Evolutionary conservation across 2,329 filamentous ascomycete species (phyloP).

Genomic region (Cytospora piceae): DNA sequence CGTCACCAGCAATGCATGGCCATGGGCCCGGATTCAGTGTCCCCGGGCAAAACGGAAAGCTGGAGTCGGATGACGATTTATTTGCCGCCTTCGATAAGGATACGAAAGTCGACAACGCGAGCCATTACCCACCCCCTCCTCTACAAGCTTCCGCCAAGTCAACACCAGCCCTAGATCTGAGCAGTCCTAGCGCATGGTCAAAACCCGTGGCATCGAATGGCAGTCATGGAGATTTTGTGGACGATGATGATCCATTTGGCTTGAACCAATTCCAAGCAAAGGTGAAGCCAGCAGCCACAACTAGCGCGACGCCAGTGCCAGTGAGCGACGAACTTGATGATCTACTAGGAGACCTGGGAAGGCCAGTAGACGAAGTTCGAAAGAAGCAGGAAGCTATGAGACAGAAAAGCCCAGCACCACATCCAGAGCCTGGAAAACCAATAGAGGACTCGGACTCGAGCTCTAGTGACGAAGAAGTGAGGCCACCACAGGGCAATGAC

Average conservation of each 20-base stretch:
- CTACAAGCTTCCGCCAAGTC: constrained; percentile 47
- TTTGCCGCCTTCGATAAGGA: constrained; percentile 70
- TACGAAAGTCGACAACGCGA: constrained; percentile 69
- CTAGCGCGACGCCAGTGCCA: constrained; percentile 36
- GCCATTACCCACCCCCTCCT: constrained; percentile 63
- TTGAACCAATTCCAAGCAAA: constrained; percentile 65
- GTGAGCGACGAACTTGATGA: constrained; percentile 61
- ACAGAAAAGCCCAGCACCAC: constrained; percentile 33
- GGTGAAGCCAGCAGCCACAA: constrained; percentile 29
- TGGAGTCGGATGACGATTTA: constrained; percentile 62
- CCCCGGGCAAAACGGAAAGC: constrained; percentile 38
- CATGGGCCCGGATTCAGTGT: constrained; percentile 38
- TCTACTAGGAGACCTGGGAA: constrained; percentile 66
- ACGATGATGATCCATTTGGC: constrained; percentile 88
- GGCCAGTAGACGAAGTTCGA: constrained; percentile 66
- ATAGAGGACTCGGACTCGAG: constrained; percentile 56
- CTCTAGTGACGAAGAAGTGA: constrained; percentile 44
- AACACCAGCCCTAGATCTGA: constrained; percentile 57
- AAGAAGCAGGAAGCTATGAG: constrained; percentile 42
- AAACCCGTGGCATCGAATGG: constrained; percentile 40
- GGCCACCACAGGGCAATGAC: constrained; percentile 53
- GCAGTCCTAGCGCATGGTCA: constrained; percentile 58
- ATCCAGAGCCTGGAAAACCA: constrained; percentile 57
- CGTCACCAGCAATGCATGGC: constrained; percentile 47
- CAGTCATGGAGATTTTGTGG: constrained; percentile 44